Conservation (phyloP, 768 basidiomycete genomes). For the Thelephora aurantiotincta region DNA sequence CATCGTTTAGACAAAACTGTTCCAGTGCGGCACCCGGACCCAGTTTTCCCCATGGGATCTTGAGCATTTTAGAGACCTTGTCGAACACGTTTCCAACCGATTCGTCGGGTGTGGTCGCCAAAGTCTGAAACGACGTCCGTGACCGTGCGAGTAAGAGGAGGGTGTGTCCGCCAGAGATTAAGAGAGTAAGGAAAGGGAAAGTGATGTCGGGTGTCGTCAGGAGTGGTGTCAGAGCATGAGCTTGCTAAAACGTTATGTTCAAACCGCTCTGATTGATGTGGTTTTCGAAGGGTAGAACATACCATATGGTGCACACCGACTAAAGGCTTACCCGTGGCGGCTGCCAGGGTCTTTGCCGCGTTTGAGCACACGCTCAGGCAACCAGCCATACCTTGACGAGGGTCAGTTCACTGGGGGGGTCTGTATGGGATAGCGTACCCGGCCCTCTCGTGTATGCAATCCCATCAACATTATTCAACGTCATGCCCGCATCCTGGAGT, state of each 20-base stretch:
- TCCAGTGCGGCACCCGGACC: slow-evolving; percentile 81
- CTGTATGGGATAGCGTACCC: slow-evolving; percentile 24
- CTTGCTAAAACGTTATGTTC: slow-evolving; percentile 46
- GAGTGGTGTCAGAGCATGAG: slow-evolving; percentile 73
- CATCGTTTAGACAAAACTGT: slow-evolving; percentile 32
- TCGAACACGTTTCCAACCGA: slow-evolving; percentile 75
- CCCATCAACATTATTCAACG: slow-evolving; percentile 57
- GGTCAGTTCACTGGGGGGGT: slow-evolving; percentile 2
- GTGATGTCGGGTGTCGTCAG: slow-evolving; percentile 45
- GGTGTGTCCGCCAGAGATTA: slow-evolving; percentile 93
- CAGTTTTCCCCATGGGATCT: slow-evolving; percentile 43
- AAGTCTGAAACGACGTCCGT: slow-evolving; percentile 40
- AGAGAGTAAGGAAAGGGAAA: slow-evolving; percentile 81
- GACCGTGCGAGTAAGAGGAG: slow-evolving; percentile 66
- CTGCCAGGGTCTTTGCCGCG: slow-evolving; percentile 77
- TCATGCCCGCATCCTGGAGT: slow-evolving; percentile 46
- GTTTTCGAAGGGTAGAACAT: slow-evolving; percentile 5
- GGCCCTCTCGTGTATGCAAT: slow-evolving; percentile 88
- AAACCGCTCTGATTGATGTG: neutral
- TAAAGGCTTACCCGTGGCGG: slow-evolving; percentile 61
- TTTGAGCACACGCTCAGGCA: slow-evolving; percentile 71
- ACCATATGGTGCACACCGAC: slow-evolving; percentile 97
- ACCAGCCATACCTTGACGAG: slow-evolving; percentile 51
- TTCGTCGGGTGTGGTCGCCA: slow-evolving; percentile 65
- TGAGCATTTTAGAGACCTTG: slow-evolving; percentile 61